Percentiles rank a stretch among this genome's conserved stretches.
Evolutionary conservation across 2,329 filamentous ascomycete genomes (phyloP).

Genomic region (Fusarium aywerte): DNA sequence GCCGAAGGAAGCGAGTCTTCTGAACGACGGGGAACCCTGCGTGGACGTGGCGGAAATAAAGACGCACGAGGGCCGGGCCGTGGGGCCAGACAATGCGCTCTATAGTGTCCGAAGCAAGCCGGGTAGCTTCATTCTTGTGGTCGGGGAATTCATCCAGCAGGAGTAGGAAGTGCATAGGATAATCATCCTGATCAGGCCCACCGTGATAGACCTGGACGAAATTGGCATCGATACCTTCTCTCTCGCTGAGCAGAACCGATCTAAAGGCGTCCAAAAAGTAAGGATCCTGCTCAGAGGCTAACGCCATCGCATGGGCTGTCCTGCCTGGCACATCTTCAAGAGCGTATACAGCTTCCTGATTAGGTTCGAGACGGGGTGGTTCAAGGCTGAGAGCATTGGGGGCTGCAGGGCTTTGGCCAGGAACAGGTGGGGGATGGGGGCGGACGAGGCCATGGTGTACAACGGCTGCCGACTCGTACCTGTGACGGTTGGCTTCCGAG

Average conservation of each 20-base stretch:
- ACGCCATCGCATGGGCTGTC: constrained; percentile 59
- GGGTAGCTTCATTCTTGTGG: constrained; percentile 53
- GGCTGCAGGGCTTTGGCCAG: background rate
- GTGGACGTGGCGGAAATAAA: constrained; percentile 60
- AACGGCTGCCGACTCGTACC: constrained; percentile 34
- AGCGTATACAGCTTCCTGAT: constrained; percentile 45
- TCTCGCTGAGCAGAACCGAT: constrained; percentile 58
- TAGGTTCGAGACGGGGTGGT: constrained; percentile 10
- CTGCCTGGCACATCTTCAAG: constrained; percentile 56
- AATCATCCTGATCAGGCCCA: constrained; percentile 48
- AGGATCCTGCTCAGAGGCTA: constrained; percentile 59
- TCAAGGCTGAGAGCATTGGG: constrained; percentile 1
- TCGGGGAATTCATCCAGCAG: constrained; percentile 58
- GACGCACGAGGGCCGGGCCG: constrained; percentile 54
- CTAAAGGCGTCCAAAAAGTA: constrained; percentile 59
- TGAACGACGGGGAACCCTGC: constrained; percentile 57
- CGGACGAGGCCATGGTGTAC: constrained; percentile 45
- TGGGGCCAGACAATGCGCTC: constrained; percentile 56
- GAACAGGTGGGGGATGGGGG: constrained; percentile 10
- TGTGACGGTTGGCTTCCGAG: constrained; percentile 20
- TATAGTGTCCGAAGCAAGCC: constrained; percentile 55
- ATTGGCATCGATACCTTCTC: constrained; percentile 58
- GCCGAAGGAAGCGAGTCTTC: constrained; percentile 56
- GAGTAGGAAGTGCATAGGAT: constrained; percentile 59
- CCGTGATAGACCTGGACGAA: constrained; percentile 57